These are phyloP conservation scores for Fraxinus platypoda DNA, from an alignment of 305 asterid species.

Conservation along the genomic window DNA sequence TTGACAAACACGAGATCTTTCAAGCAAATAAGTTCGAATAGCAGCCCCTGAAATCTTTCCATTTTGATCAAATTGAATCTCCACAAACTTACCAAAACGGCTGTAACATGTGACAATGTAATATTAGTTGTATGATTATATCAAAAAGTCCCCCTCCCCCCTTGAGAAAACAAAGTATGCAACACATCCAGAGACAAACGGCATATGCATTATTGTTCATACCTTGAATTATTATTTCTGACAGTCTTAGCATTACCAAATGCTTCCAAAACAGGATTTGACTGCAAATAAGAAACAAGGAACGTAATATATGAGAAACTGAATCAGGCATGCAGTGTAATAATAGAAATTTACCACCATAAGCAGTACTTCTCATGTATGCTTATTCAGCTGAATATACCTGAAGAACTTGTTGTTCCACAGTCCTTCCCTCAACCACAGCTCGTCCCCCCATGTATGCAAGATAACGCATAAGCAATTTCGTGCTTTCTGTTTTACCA, in stretches of 20 bases:
- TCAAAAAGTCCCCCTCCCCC: background rate
- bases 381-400: constrained; percentile 31
- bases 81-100: constrained; percentile 92
- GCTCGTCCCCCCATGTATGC: constrained; percentile 91
- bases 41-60: constrained; percentile 92
- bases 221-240: constrained; percentile 54
- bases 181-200: background rate
- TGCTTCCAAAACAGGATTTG: constrained; percentile 42
- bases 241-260: constrained; percentile 41
- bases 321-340: background rate
- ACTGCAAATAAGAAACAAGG: constrained; percentile 46
- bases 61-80: constrained; percentile 69
- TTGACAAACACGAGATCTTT: constrained; percentile 91
- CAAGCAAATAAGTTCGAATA: constrained; percentile 76
- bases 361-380: background rate
- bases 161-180: background rate
- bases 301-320: background rate
- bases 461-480: constrained; percentile 75
- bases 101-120: constrained; percentile 38
- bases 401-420: constrained; percentile 82
- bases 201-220: constrained; percentile 7
- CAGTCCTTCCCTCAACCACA: constrained; percentile 65
- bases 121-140: constrained; percentile 18
- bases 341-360: background rate
- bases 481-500: constrained; percentile 89